Evolutionary conservation across 139 green algal genomes (phyloP), one percentile per base, ranked within the genome.

Genomic region (Coelastrella sp.): DNA sequence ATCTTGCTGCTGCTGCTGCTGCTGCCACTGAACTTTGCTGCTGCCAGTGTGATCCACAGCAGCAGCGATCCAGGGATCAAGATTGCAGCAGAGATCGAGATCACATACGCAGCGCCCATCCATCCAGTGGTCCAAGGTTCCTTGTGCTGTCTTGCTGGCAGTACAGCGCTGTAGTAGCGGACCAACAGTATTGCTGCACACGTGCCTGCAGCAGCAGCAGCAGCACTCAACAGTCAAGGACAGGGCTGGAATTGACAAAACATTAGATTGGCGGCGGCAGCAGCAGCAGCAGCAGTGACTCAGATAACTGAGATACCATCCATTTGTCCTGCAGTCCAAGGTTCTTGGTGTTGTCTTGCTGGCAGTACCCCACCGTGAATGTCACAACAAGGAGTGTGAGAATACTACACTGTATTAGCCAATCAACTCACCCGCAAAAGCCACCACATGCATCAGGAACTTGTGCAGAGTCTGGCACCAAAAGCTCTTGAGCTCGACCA

Each of bases 371-470:
- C 61, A 68, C 61, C 61, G 10, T 17, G 61, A 68, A 57, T 58
- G 23, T 17, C 74, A 80, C 74, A 80, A 59, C n/a, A 57, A 59
- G 22, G 19, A 22, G 7, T 23, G 11, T 7, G 19, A 77, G 13
- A 11, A 54, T 64, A 73, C 58, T 22, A 56, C 17, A 57, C 54
- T 57, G 5, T n/a, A n/a, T 20, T 83, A n/a, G n/a, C n/a, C n/a
- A n/a, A n/a, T n/a, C n/a, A n/a, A 77, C 80, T 56, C 64, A 87
- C 82, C 82, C 78, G 65, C 64, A 65, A 79, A 87, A 5, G 82
- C 82, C 5, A 87, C 14, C 3, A 79, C 7, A 16, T 87, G 82
- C 83, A 88, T 32, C 54, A 66, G 47, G 5, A n/a, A 4, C 66
- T 88, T 88, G 66, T 88, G 83, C 19, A 16, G 65, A 47, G 47